Percentiles rank a stretch among this genome's conserved stretches.
Conservation (phyloP, 805 yeast genomes). For the Wilhelminamyces savonicus region DNA sequence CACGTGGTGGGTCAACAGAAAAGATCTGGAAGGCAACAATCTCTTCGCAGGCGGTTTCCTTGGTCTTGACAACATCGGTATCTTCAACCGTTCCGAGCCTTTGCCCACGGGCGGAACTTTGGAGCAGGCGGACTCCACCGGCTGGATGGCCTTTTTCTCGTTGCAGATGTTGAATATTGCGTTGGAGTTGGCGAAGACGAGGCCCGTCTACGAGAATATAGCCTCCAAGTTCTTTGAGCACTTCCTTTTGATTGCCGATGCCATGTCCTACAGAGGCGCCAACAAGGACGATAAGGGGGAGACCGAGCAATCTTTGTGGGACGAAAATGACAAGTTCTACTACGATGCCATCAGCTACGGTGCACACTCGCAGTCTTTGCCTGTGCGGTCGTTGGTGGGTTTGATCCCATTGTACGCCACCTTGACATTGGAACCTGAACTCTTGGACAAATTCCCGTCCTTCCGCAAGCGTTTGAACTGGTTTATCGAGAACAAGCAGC, state of each 20-base stretch:
- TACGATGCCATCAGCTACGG: slow-evolving; percentile 87
- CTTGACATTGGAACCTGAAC: slow-evolving; percentile 79
- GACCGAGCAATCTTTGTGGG: slow-evolving; percentile 72
- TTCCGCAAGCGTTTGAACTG: slow-evolving; percentile 79
- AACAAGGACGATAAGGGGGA: slow-evolving; percentile 33
- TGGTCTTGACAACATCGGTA: slow-evolving; percentile 89
- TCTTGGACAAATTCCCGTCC: slow-evolving; percentile 69
- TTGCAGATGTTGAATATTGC: slow-evolving; percentile 91
- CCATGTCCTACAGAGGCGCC: slow-evolving; percentile 67
- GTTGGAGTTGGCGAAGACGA: slow-evolving; percentile 77
- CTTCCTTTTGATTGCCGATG: slow-evolving; percentile 85
- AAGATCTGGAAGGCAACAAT: slow-evolving; percentile 79
- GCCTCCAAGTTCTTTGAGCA: slow-evolving; percentile 95
- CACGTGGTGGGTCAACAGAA: slow-evolving; percentile 97
- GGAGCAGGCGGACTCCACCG: slow-evolving; percentile 94
- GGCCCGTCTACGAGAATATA: slow-evolving; percentile 84
- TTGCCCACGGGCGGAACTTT: slow-evolving; percentile 86
- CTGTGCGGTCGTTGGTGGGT: slow-evolving; percentile 86
- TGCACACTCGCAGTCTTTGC: slow-evolving; percentile 56
- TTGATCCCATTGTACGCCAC: slow-evolving; percentile 88
- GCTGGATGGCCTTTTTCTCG: slow-evolving; percentile 95
- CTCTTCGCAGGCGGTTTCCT: slow-evolving; percentile 92
- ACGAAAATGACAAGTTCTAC: slow-evolving; percentile 80
- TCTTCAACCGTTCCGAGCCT: slow-evolving; percentile 89
- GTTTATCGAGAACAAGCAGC: slow-evolving; percentile 67